Evolutionary conservation across 192 early-diverging fungal genomes (phyloP), one percentile per base, ranked within the genome.

Genomic region (Rhizophagus clarus): DNA sequence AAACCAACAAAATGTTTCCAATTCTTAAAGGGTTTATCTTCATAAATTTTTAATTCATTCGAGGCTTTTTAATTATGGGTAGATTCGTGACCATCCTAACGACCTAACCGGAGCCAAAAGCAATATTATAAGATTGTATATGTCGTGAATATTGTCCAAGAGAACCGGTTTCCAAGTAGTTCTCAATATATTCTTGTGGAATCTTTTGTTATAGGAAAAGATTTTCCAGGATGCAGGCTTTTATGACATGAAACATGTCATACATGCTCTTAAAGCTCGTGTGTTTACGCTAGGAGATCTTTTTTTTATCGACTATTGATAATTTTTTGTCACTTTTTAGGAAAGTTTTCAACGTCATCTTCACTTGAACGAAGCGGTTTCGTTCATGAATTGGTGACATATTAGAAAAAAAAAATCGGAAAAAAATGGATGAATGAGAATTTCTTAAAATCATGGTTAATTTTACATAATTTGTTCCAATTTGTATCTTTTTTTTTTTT

Each of bases 91-190:
- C 70, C 37, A 0, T 56, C 26, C 4, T 60, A 10, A 29, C 67
- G 31, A 70, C 28, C 67, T 67, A 79, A 49, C 77, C 66, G n/a
- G 60, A 70, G 11, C 67, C 67, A 20, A 79, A 31, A 22, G 77
- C 45, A 56, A 79, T 68, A 24, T 79, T 79, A 69, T 79, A 79
- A 7, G 77, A 49, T 79, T 79, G 66, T 17, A 79, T 70, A 12
- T 79, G 77, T 79, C 70, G 77, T 56, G 69, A 64, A 79, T 79
- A 79, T 79, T 79, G 77, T 70, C 42, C 77, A 9, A 79, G 34
- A 31, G 66, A 70, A 22, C 77, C 67, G 15, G 67, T 24, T 79
- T 78, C 69, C n/a, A 79, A 79, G 24, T 0, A 47, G 3, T 61
- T 79, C 70, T 61, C 66, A 9, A 78, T 78, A 51, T 78, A 78